Evolutionary conservation across 2,329 filamentous ascomycete species (phyloP).

Genomic region (Septoria petroselini): DNA sequence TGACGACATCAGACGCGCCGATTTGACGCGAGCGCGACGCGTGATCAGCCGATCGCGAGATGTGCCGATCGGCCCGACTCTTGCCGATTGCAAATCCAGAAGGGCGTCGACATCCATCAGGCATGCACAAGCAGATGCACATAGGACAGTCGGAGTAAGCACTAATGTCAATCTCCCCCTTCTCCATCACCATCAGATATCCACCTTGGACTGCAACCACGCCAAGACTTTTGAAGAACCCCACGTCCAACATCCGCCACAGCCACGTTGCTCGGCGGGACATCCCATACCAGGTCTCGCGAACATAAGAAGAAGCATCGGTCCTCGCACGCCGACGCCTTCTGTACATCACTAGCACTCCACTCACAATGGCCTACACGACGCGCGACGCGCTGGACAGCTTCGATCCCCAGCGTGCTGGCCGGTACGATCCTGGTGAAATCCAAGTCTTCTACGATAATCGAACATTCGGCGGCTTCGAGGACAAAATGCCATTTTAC

Average conservation of each 20-base stretch:
- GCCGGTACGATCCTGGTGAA: slow-evolving; percentile 33
- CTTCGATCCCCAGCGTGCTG: slow-evolving; percentile 30
- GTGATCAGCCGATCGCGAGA: neutral
- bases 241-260: slow-evolving; percentile 1
- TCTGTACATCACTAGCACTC: neutral
- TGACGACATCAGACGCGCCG: slow-evolving; percentile 6
- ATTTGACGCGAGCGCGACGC: slow-evolving; percentile 1
- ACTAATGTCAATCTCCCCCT: too few relatives aligned
- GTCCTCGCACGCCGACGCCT: neutral
- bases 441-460: slow-evolving; percentile 37
- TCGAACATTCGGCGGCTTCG: slow-evolving; percentile 26
- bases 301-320: neutral
- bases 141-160: neutral
- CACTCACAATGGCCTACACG: slow-evolving; percentile 2
- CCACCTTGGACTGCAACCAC: too few relatives aligned
- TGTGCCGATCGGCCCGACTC: slow-evolving; percentile 8
- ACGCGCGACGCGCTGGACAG: slow-evolving; percentile 21
- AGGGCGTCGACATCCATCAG: slow-evolving; percentile 1
- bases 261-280: neutral
- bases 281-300: neutral
- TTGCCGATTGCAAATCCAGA: slow-evolving; percentile 1
- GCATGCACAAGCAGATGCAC: neutral
- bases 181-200: too few relatives aligned
- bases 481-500: slow-evolving; percentile 30
- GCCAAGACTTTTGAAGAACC: neutral